These are phyloP conservation scores for Erodium moschatum DNA, from an alignment of 441 rosid genomes.

Conservation along the genomic window DNA sequence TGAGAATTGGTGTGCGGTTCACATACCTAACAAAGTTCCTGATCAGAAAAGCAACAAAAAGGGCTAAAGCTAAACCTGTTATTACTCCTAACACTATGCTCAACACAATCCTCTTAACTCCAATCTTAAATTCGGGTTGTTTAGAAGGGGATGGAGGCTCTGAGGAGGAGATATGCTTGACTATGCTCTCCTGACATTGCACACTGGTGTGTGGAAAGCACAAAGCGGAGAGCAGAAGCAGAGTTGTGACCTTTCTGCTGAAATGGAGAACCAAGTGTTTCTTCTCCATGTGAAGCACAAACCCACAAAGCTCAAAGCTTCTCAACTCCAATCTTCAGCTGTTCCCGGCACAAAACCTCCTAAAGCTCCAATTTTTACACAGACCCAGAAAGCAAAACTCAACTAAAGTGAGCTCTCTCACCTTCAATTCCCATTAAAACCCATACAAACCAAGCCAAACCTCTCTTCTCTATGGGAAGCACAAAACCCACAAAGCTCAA, in stretches of 20 bases:
- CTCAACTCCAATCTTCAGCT: conserved; percentile 8
- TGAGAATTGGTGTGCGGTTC: conserved; percentile 68
- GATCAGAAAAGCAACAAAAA: conserved; percentile 49
- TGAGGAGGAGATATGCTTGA: conserved; percentile 37
- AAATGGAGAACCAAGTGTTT: conserved; percentile 25
- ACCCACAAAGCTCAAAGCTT: conserved; percentile 11
- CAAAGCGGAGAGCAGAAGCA: conserved; percentile 37
- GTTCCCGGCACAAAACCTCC: conserved; percentile 3
- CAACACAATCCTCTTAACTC: conserved; percentile 46
- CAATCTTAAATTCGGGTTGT: conserved; percentile 36
- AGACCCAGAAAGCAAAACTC: conserved; percentile 5
- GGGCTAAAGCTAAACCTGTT: conserved; percentile 53
- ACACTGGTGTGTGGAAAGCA: conserved; percentile 29
- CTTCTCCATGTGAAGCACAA: conserved; percentile 37
- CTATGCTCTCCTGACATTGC: conserved; percentile 40
- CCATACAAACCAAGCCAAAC: background rate
- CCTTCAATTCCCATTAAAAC: conserved; percentile 5
- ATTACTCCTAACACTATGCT: conserved; percentile 56
- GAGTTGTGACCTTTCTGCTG: conserved; percentile 20
- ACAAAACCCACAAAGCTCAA: background rate
- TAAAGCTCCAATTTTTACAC: conserved; percentile 10
- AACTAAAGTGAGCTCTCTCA: background rate
- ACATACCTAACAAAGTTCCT: conserved; percentile 48
- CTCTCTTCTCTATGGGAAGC: background rate
- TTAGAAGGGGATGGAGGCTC: conserved; percentile 31